These are phyloP conservation scores for Starmerella gropengiesseri DNA, from an alignment of 805 yeast species.

Conservation along the genomic window DNA sequence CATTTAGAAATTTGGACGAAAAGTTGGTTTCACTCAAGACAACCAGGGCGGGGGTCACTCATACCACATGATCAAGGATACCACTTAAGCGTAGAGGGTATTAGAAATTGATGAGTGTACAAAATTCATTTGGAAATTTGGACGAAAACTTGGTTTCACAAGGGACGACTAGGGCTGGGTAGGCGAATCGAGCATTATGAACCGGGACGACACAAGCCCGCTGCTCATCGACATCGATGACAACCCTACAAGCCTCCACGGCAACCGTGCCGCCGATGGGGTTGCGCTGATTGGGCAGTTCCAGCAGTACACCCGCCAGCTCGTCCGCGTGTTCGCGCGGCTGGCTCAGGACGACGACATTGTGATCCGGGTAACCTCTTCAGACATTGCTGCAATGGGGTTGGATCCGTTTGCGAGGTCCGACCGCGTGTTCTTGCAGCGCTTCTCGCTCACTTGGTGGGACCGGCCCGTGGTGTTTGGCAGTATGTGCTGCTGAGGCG, in stretches of 20 bases:
- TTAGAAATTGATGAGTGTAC: no score
- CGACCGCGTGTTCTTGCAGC: slow-evolving; percentile 38
- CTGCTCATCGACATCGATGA: slow-evolving; percentile 3
- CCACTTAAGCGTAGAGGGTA: no score
- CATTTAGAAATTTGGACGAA: no score
- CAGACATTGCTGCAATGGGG: slow-evolving; percentile 48
- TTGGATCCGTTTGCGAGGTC: slow-evolving; percentile 41
- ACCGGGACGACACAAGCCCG: slow-evolving; percentile 20
- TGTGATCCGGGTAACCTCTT: slow-evolving; percentile 30
- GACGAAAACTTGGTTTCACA: no score
- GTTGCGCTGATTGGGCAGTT: slow-evolving; percentile 40
- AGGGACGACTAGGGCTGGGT: no score
- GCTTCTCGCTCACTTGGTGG: slow-evolving; percentile 41
- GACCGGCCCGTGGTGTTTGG: slow-evolving; percentile 35
- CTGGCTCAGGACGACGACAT: slow-evolving; percentile 29
- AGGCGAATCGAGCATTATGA: slow-evolving; percentile 45
- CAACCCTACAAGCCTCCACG: not conserved
- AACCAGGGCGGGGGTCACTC: no score
- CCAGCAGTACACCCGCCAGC: slow-evolving; percentile 38
- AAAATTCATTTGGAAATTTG: no score
- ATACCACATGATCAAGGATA: no score
- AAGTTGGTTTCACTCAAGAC: no score
- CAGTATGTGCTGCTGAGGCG: slow-evolving; percentile 23
- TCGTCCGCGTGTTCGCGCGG: slow-evolving; percentile 34
- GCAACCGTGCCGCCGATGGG: slow-evolving; percentile 28